Evolutionary conservation across 1,284 basidiomycete species (phyloP), one percentile per base, ranked within the genome.

Genomic region (Golubevia pallescens): DNA sequence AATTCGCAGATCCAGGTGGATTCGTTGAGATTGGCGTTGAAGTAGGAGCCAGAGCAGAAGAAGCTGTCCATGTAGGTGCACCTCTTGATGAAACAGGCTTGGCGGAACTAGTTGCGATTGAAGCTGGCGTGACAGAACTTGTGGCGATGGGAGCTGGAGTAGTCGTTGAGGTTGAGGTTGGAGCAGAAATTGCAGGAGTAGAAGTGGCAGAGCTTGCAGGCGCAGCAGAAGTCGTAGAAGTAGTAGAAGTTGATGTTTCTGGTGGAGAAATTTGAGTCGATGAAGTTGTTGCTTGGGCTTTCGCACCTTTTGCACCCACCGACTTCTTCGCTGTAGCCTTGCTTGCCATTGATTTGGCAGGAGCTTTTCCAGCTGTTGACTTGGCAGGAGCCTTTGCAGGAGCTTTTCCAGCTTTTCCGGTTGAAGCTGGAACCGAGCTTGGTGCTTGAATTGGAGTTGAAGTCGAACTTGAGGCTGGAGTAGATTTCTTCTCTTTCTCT

Each of bases 351-450:
- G 28, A 28, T 28, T 28, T 28, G 42, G 42, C 42, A 13, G 42
- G 42, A 48, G 42, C 42, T 48, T 48, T 48, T 21, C 68, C 74
- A 8, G 20, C 51, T 14, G 67, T 24, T 19, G 60, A n/a, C 52
- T 51, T 10, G 6, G 62, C 10, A 64, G 20, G 57, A 24, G 63
- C 63, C 14, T 24, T 20, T 16, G 28, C 19, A n/a, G 34, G 63
- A 57, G 56, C 19, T n/a, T 34, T 48, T 20, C 28, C 24, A 20
- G 62, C 55, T 10, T 59, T 28, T 8, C 16, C 13, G 13, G 28
- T 14, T 8, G 53, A n/a, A n/a, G 14, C 38, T 7, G 57, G 21
- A 62, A 34, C 23, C 23, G 60, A 54, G 14, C 34, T 32, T 62
- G 32, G 62, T 19, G 51, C 24, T 24, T 57, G 63, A 7, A 4